Evolutionary conservation across 1,284 basidiomycete species (phyloP), one percentile per base, ranked within the genome.

Genomic region (Puccinia sorghi): DNA sequence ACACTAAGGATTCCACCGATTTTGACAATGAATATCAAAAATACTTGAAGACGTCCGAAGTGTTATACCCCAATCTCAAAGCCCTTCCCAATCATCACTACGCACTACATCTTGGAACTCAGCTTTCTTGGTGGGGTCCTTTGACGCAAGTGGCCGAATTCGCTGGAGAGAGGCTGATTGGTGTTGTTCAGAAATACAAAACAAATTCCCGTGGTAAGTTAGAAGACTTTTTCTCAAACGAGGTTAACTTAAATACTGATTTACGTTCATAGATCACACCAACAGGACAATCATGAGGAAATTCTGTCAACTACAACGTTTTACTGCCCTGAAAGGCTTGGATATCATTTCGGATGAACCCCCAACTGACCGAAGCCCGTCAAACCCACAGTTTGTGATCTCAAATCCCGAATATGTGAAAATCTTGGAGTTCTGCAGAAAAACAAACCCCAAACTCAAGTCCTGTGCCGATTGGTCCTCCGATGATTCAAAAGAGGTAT

Each of bases 71-170:
- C 2, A n/a, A 48, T 27, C 13, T 69, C 3, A 50, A 48, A 9
- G 22, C 25, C 13, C 66, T 48, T 69, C 71, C 71, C 3, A 72
- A 72, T 61, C 71, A 72, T 59, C 71, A 72, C 27, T 72, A 72
- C 25, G 71, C 71, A 3, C 17, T 72, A 2, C 71, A 72, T 17
- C 9, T 72, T 12, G 11, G 54, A 56, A 15, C n/a, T 0, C 71
- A 72, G n/a, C 32, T 72, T 20, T 13, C 27, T 20, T 72, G 50
- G 71, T 72, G 71, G 71, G 71, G 71, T 2, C 71, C 71, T 72
- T 25, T 72, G 3, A 46, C 17, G 15, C 11, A 1, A 9, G 37
- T 61, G 15, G 13, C 56, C 2, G 48, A 72, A 72, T 72, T 59
- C 37, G 6, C 52, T 2, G 71, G 71, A 6, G 71, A 59, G n/a